A percentile compares a stretch with the other conserved stretches of the same genome.
phyloP scores from a whole-genome alignment of 148 eudicot species.

The Spergularia marina region DNA sequence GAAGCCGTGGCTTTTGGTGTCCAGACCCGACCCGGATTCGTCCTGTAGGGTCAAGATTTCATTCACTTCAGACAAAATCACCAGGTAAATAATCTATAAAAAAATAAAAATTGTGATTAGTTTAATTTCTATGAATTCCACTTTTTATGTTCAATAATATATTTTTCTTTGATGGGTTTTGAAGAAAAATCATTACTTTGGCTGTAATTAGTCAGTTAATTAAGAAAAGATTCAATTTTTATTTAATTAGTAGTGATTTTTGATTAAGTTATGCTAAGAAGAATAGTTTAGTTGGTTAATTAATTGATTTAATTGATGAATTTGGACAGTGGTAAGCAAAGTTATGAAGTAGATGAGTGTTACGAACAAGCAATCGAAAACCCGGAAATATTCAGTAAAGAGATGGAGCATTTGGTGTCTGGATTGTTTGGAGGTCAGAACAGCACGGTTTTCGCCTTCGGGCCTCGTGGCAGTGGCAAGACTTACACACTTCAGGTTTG shows the following conservation, averaged over 20 bases:
- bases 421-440: conserved; percentile 57
- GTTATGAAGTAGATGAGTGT: conserved; percentile 67
- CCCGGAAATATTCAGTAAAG: conserved; percentile 45
- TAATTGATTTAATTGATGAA: neutral
- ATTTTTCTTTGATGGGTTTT: too few relatives aligned
- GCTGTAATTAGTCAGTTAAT: neutral
- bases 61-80: conserved; percentile 38
- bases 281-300: neutral
- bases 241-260: conserved; percentile 2
- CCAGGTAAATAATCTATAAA: conserved; percentile 31
- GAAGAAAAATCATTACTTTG: too few relatives aligned
- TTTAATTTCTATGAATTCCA: too few relatives aligned
- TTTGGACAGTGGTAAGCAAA: conserved; percentile 43
- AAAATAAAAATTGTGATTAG: too few relatives aligned
- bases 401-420: conserved; percentile 58
- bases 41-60: conserved; percentile 39
- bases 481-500: conserved; percentile 71
- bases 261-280: too few relatives aligned
- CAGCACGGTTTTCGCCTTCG: conserved; percentile 62
- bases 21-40: conserved; percentile 29
- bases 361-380: conserved; percentile 53
- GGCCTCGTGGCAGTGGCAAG: conserved; percentile 88
- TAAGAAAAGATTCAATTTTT: neutral
- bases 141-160: too few relatives aligned
- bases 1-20: conserved; percentile 45